These are phyloP conservation scores for Stagonosporopsis cucurbitacearum DNA, from an alignment of 2,329 filamentous ascomycete species.

Conservation along the genomic window DNA sequence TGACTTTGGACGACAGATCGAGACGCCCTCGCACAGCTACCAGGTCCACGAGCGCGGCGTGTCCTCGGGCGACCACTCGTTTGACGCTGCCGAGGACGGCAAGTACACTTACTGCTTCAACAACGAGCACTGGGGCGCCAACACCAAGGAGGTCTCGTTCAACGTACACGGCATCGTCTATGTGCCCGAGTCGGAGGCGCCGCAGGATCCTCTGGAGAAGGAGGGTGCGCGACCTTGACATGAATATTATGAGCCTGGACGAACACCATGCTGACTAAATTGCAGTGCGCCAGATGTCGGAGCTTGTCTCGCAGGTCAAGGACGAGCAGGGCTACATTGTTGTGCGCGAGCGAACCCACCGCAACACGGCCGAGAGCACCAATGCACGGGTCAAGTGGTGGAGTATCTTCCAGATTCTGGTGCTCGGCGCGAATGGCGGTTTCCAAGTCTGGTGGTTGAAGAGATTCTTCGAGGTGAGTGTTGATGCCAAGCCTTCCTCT, in stretches of 20 bases:
- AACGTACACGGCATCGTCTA: conserved; percentile 99
- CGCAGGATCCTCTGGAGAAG: conserved; percentile 85
- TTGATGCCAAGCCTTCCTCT: background rate
- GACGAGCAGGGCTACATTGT: conserved; percentile 98
- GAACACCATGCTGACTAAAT: conserved; percentile 20
- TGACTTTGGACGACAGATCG: conserved; percentile 62
- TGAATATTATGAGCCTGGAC: accelerated
- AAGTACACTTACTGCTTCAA: conserved; percentile 98
- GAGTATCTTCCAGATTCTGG: conserved; percentile 93
- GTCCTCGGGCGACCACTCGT: conserved; percentile 91
- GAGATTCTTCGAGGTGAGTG: conserved; percentile 85
- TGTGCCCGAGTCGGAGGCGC: conserved; percentile 84
- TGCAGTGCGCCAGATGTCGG: conserved; percentile 79
- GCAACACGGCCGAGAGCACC: conserved; percentile 98
- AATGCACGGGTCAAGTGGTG: conserved; percentile 99
- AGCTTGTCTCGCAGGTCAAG: conserved; percentile 89
- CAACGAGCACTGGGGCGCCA: conserved; percentile 96
- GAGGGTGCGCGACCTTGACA: conserved; percentile 69
- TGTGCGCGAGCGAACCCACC: conserved; percentile 90
- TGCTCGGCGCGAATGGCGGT: conserved; percentile 87
- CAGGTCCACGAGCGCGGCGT: conserved; percentile 80
- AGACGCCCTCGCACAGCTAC: conserved; percentile 76
- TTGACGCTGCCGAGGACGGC: conserved; percentile 83
- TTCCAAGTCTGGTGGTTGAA: conserved; percentile 99
- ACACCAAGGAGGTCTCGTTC: conserved; percentile 97